Conservation (phyloP, 2,329 filamentous ascomycete species). For the Massarina eburnea region DNA sequence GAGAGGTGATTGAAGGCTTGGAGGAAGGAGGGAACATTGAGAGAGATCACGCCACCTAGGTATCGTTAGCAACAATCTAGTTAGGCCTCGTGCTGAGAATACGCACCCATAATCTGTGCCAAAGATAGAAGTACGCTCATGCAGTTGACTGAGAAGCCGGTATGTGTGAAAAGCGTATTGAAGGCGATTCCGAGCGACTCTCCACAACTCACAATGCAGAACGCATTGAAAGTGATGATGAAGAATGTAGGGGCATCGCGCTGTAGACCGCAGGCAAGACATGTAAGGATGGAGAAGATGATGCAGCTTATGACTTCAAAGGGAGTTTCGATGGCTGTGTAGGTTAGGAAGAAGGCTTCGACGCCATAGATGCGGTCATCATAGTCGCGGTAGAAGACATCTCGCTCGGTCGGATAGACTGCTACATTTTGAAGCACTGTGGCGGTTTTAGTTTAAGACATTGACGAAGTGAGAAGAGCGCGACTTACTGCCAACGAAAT, state of each 20-base stretch:
- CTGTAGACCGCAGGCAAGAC: conserved; percentile 66
- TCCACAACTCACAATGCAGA: conserved; percentile 73
- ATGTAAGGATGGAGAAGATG: conserved; percentile 65
- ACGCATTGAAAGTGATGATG: conserved; percentile 67
- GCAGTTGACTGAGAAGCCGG: conserved; percentile 74
- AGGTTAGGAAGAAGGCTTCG: conserved; percentile 70
- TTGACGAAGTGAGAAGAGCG: neutral
- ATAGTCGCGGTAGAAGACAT: conserved; percentile 77
- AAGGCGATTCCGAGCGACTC: conserved; percentile 79
- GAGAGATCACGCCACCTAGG: conserved; percentile 64
- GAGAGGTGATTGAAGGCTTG: conserved; percentile 70
- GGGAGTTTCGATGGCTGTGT: conserved; percentile 69
- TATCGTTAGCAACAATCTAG: neutral
- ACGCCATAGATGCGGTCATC: conserved; percentile 72
- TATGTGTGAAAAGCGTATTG: conserved; percentile 74
- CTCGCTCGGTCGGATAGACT: conserved; percentile 70
- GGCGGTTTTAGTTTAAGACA: conserved; percentile 2
- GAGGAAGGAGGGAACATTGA: conserved; percentile 68
- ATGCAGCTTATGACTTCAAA: conserved; percentile 69
- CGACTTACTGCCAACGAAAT: conserved; percentile 66
- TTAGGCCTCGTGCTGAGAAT: too few species aligned
- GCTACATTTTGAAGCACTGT: conserved; percentile 73
- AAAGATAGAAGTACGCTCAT: conserved; percentile 71
- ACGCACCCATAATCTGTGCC: conserved; percentile 64
- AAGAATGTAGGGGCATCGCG: conserved; percentile 67